phyloP scores from a whole-genome alignment of 2,329 filamentous ascomycete species.

The Aspergillus texensis region DNA sequence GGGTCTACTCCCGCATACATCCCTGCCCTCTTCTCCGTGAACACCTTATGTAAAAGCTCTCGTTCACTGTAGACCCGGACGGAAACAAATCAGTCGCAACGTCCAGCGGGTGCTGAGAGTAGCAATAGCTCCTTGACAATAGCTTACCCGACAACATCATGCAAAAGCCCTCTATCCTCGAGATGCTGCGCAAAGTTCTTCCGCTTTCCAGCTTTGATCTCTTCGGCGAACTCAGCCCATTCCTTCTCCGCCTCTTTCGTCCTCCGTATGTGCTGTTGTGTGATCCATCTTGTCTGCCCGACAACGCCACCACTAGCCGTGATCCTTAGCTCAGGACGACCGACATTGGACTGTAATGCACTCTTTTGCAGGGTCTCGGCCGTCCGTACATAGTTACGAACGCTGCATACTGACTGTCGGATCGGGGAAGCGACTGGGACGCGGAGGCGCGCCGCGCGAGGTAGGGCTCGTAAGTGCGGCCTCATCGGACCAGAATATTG shows the following conservation, averaged over 20 bases:
- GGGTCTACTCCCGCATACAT: conserved; percentile 54
- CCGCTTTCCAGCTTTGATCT: conserved; percentile 47
- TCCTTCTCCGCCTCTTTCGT: conserved; percentile 43
- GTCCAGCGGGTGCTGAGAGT: neutral
- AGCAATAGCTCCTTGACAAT: neutral
- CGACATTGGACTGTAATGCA: conserved; percentile 13
- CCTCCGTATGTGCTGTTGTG: conserved; percentile 37
- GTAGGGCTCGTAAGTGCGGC: conserved; percentile 24
- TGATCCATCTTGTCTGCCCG: conserved; percentile 41
- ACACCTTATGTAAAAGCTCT: conserved; percentile 45
- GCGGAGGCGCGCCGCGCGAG: conserved; percentile 27
- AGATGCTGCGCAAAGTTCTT: conserved; percentile 48
- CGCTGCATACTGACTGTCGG: conserved; percentile 22
- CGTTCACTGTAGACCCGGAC: conserved; percentile 36
- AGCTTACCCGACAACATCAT: conserved; percentile 51
- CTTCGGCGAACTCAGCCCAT: conserved; percentile 44
- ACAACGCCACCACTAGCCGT: neutral
- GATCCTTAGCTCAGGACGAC: conserved; percentile 17
- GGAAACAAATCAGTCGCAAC: conserved; percentile 15
- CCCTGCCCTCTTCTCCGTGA: conserved; percentile 50
- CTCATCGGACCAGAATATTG: conserved; percentile 28
- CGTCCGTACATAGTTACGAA: conserved; percentile 28
- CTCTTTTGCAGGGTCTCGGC: conserved; percentile 22
- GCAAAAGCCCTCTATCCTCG: conserved; percentile 50
- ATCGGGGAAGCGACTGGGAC: conserved; percentile 11